These are phyloP conservation scores for Metschnikowia colocasiae DNA, from an alignment of 805 yeast genomes.

Conservation along the genomic window DNA sequence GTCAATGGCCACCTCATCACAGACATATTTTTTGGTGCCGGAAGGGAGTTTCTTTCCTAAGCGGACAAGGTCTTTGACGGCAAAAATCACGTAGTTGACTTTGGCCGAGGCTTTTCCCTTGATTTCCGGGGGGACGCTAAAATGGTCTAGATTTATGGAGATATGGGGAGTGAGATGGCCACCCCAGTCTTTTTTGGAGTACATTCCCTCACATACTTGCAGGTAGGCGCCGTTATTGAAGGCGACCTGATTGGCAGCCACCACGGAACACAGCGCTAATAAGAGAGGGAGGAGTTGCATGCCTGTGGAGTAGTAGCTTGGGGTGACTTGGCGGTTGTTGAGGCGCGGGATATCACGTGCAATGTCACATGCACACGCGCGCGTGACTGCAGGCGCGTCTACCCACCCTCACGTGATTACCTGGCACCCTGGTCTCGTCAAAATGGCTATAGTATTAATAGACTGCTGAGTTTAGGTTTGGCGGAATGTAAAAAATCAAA, in stretches of 20 bases:
- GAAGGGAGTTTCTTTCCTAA: constrained; percentile 54
- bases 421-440: no score
- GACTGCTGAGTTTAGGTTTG: no score
- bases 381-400: no score
- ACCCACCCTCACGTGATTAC: no score
- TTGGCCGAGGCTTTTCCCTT: constrained; percentile 22
- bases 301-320: neutral
- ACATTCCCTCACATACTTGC: constrained; percentile 88
- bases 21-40: constrained; percentile 51
- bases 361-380: neutral
- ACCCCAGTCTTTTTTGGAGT: constrained; percentile 81
- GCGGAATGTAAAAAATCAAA: no score
- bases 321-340: neutral
- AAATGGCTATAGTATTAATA: no score
- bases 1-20: constrained; percentile 67
- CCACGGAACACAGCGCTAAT: constrained; percentile 11
- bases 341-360: neutral
- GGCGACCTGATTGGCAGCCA: constrained; percentile 42
- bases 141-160: constrained; percentile 27
- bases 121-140: constrained; percentile 27
- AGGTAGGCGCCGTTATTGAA: constrained; percentile 46
- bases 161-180: constrained; percentile 64
- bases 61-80: constrained; percentile 69
- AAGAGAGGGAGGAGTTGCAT: constrained; percentile 7
- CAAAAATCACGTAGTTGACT: constrained; percentile 73